Base-by-base conservation (phyloP, 2,329 filamentous ascomycete genomes). In the Stagonosporopsis tanaceti region DNA sequence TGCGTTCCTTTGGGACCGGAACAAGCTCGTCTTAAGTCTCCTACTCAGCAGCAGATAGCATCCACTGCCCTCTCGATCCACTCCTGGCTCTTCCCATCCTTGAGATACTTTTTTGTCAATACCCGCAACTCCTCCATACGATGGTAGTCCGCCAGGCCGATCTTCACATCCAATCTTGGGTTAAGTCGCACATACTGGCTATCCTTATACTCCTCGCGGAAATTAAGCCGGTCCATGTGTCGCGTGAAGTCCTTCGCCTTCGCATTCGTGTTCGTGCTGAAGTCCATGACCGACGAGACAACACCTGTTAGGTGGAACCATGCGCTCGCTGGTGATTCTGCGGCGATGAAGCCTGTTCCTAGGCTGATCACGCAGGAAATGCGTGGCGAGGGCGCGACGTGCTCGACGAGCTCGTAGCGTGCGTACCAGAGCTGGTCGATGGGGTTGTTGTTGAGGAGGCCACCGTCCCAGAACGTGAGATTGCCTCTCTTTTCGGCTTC, bases 371-470 rank as follows among this genome's bases (percentile, higher is more conserved):
- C 50, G 50, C 50, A 45, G 7, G 50, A 45, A n/a, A 52, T 52
- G 4, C 27, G 28, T 7, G 50, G 50, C 9, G 50, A n/a, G 5
- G 50, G 50, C 6, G n/a, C 22, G 38, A 24, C 6, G 6, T 40
- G 50, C n/a, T 45, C 20, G 12, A 38, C 32, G 4, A 52, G 30
- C 15, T 52, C 50, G 40, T 52, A 52, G 1, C 50, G 17, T 11
- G 50, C 39, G 40, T 52, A 52, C 50, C 50, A 52, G 7, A 52
- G 24, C 30, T 52, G 50, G 24, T 52, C 50, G 24, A 52, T 52
- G 22, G 50, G 50, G 32, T 52, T 52, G 40, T 52, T 52, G 50
- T 52, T 52, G 3, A 52, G 50, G 7, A 52, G 50, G 6, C 50
- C 50, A n/a, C 50, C 50, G n/a, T 52, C 50, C 50, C 50, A 52